Evolutionary conservation across 176 grass and related monocot genomes (phyloP).

Genomic region (Carex pumila): DNA sequence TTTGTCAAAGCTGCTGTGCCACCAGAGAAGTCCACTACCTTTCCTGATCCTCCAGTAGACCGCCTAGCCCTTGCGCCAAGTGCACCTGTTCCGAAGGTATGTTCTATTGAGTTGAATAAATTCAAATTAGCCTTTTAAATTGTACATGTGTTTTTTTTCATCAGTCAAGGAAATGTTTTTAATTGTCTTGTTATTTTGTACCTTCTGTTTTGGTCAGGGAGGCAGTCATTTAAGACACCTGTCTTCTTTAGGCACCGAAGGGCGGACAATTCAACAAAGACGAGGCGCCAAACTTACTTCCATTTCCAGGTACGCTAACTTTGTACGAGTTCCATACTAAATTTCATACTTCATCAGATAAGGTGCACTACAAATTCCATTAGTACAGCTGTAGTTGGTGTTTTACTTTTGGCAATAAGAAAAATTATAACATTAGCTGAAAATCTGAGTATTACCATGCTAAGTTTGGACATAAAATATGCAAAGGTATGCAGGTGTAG

Average conservation of each 20-base stretch:
- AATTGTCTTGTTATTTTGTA: constrained; percentile 20
- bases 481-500: neutral
- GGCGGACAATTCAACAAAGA: constrained; percentile 67
- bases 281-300: constrained; percentile 63
- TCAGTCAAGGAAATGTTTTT: neutral
- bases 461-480: neutral
- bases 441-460: neutral
- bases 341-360: neutral
- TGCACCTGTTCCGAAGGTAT: constrained; percentile 48
- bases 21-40: constrained; percentile 45
- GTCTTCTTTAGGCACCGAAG: constrained; percentile 79
- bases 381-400: neutral
- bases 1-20: constrained; percentile 69
- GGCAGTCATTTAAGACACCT: constrained; percentile 61
- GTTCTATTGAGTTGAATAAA: neutral
- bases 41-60: constrained; percentile 41
- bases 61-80: constrained; percentile 39
- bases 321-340: neutral
- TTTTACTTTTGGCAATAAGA: neutral
- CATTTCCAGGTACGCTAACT: constrained; percentile 34
- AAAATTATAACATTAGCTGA: neutral
- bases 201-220: constrained; percentile 37
- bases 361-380: neutral
- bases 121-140: neutral
- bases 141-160: constrained; percentile 11